phyloP scores from a whole-genome alignment of 2,329 filamentous ascomycete species.

The Ascochyta lentis region DNA sequence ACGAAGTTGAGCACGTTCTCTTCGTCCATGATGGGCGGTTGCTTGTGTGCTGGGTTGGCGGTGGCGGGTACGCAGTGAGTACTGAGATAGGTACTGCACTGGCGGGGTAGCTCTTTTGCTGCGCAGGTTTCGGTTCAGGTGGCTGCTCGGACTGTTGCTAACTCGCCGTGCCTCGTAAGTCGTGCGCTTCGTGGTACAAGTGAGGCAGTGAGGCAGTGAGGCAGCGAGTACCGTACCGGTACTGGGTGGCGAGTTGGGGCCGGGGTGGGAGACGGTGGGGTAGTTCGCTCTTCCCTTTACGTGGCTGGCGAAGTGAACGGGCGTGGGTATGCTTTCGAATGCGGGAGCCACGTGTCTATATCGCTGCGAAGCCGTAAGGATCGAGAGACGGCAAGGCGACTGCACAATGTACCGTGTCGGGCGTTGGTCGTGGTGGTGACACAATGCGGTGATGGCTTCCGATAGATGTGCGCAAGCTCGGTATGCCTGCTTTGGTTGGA shows the following conservation, averaged over 20 bases:
- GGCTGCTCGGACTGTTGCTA: neutral
- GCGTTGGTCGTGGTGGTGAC: conserved; percentile 16
- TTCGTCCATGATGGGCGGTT: conserved; percentile 45
- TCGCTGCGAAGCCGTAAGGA: neutral
- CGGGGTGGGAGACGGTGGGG: conserved; percentile 28
- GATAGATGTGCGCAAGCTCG: conserved; percentile 20
- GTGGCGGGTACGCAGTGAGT: neutral
- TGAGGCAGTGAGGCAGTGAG: neutral
- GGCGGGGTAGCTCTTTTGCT: conserved; percentile 9
- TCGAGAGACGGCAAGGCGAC: neutral
- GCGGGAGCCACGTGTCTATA: neutral
- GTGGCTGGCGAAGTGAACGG: neutral
- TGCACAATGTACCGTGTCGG: conserved; percentile 11
- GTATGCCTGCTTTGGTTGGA: conserved; percentile 9
- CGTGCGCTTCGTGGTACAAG: neutral
- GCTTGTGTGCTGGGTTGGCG: conserved; percentile 10
- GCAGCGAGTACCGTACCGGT: neutral
- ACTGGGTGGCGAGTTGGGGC: conserved; percentile 20
- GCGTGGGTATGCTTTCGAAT: neutral
- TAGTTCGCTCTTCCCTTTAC: neutral
- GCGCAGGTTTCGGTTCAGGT: neutral
- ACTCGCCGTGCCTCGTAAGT: neutral
- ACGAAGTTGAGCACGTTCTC: conserved; percentile 77
- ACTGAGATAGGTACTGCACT: conserved; percentile 10
- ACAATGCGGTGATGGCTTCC: conserved; percentile 21